Base-by-base conservation (phyloP, 495 filamentous ascomycete genomes). In the Recurvomyces mirabilis region DNA sequence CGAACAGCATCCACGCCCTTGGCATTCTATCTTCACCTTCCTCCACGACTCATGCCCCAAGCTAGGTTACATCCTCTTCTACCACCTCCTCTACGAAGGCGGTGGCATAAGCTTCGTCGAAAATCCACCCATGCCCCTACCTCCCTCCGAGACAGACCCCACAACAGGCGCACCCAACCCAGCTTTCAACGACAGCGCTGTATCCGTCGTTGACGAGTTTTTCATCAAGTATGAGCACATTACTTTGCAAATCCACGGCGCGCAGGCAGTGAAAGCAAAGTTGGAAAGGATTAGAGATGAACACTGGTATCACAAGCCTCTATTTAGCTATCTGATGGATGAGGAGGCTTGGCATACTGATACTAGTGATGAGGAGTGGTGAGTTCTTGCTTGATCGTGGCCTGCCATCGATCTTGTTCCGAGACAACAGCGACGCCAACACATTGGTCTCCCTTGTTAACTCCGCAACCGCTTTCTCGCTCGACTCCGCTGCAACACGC, bases 241-340 rank as follows among this genome's bases (percentile, higher is more conserved):
- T 21, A 34, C 44, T 1, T 24, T 53, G 2, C 21, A 40, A 10
- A 38, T 21, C 1, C 7, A 19, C 1, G 50, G 50, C 2, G 20
- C 70, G 65, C 48, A 52, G 5, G 72, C 77, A 52, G 29, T 78
- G 7, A 49, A 51, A 17, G 42, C 40, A 25, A 71, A 74, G 33
- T 20, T 79, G 24, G 72, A 71, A 45, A 60, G 55, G 25, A 59
- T 73, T 21, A 33, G 55, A 17, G 44, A 53, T 22, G 5, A 24
- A 34, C 50, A 53, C 23, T 53, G 50, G 43, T 53, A 53, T 28
- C 44, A 39, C 14, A 15, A 31, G 19, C 24, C 31, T 13, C 14
- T 43, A 0, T 38, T 30, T 43, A 48, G 30, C 19, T 43, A 43
- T 25, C 7, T 4, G 38, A 38, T 53, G 38, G 50, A 53, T 40